A percentile compares a stretch with the other conserved stretches of the same genome.
Conservation (phyloP, 2,329 filamentous ascomycete genomes). For the Alternaria sp. region DNA sequence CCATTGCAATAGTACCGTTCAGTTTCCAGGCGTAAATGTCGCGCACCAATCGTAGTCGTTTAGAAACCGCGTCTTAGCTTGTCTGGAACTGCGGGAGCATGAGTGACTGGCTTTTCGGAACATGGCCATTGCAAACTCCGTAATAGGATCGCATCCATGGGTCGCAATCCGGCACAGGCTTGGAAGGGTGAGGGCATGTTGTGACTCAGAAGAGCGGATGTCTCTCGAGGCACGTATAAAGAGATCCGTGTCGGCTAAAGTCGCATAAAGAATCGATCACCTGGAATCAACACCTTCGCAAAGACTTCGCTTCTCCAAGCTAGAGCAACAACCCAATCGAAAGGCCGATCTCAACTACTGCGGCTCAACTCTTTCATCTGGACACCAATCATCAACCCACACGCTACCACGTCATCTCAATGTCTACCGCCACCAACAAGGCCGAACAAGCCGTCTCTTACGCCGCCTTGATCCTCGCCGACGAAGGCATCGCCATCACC, state of each 20-base stretch:
- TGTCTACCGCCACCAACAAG: constrained; percentile 17
- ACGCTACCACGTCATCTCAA: neutral
- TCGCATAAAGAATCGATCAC: neutral
- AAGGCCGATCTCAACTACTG: no score
- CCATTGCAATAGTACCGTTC: neutral
- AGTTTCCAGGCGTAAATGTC: no score
- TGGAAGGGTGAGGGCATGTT: neutral
- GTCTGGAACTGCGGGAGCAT: neutral
- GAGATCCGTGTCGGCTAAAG: no score
- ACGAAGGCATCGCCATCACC: constrained; percentile 94
- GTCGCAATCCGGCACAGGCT: neutral
- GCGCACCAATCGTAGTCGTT: neutral
- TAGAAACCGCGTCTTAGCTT: neutral
- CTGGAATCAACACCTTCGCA: neutral
- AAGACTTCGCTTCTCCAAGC: no score
- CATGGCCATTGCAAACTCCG: no score
- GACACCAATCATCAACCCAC: neutral
- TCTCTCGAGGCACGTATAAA: neutral
- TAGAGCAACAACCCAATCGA: neutral
- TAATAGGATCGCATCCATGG: neutral
- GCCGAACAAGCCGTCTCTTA: constrained; percentile 76
- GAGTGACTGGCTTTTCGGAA: no score
- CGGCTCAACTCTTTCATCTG: neutral
- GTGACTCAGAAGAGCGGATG: neutral
- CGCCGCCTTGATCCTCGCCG: constrained; percentile 97